Evolutionary conservation across 257 asterid genomes (phyloP).

Genomic region (Solanum rostratum): DNA sequence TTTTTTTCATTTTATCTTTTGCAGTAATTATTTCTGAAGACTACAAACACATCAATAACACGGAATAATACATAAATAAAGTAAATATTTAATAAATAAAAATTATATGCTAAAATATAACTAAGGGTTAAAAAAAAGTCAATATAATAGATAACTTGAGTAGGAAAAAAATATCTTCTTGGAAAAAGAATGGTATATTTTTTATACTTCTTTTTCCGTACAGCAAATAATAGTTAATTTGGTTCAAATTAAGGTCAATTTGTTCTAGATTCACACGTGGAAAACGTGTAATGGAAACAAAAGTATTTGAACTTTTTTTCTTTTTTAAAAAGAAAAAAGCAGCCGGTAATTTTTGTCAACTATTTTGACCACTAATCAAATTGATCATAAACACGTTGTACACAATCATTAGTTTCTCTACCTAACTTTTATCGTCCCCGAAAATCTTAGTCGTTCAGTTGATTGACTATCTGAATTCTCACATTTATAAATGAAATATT

Average conservation of each 20-base stretch:
- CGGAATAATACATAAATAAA: not conserved
- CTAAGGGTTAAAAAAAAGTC: not conserved
- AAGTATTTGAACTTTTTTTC: not conserved
- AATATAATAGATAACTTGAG: not conserved
- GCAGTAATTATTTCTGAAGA: too few relatives aligned
- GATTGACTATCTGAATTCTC: too few relatives aligned
- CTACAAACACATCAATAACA: not conserved
- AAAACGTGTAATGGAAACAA: not conserved
- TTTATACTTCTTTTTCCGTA: not conserved
- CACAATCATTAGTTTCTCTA: not conserved
- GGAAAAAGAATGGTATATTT: not conserved
- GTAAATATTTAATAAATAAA: not conserved
- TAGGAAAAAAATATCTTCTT: not conserved
- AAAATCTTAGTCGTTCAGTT: too few relatives aligned
- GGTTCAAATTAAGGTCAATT: not conserved
- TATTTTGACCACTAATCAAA: not conserved
- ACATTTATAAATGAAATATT: too few relatives aligned
- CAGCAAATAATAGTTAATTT: not conserved
- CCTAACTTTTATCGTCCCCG: too few relatives aligned
- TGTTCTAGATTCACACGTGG: not conserved
- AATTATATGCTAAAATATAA: not conserved
- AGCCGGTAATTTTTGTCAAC: not conserved
- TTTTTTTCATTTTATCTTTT: too few relatives aligned
- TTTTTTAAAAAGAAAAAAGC: not conserved
- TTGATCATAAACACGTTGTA: not conserved